These are phyloP conservation scores for Podospora conica DNA, from an alignment of 495 filamentous ascomycete species.

Conservation along the genomic window DNA sequence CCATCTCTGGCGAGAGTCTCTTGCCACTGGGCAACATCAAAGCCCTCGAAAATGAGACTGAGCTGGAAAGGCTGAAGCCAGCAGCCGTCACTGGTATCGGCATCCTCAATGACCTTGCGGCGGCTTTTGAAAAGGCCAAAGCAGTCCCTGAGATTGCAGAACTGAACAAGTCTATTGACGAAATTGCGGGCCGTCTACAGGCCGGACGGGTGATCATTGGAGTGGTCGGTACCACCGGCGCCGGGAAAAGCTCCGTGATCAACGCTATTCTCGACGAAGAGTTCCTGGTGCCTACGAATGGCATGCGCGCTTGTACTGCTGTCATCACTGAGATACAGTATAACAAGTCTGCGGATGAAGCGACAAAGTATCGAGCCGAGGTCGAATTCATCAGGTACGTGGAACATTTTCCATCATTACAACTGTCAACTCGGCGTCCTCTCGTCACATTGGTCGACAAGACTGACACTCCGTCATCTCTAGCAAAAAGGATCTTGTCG, in stretches of 20 bases:
- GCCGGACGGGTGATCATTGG: conserved; percentile 43
- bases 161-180: conserved; percentile 42
- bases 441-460: not conserved
- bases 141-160: conserved; percentile 11
- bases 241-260: conserved; percentile 56
- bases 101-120: conserved; percentile 18
- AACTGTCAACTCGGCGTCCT: not conserved
- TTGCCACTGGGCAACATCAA: not conserved
- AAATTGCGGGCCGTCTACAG: conserved; percentile 12
- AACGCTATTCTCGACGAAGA: conserved; percentile 55
- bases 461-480: not conserved
- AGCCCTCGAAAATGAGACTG: not conserved
- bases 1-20: not conserved
- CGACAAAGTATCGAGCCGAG: conserved; percentile 48
- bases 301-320: conserved; percentile 56
- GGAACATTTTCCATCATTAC: not conserved
- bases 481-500: conserved; percentile 45
- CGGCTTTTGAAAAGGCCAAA: conserved; percentile 9
- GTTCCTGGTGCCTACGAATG: conserved; percentile 34
- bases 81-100: conserved; percentile 15
- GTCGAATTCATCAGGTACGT: conserved; percentile 53
- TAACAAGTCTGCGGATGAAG: conserved; percentile 41
- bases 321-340: conserved; percentile 61
- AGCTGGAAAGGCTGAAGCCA: conserved; percentile 16
- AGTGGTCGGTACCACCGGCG: conserved; percentile 53